Base-by-base conservation (phyloP, 2,329 filamentous ascomycete genomes). In the Cladophialophora immunda region DNA sequence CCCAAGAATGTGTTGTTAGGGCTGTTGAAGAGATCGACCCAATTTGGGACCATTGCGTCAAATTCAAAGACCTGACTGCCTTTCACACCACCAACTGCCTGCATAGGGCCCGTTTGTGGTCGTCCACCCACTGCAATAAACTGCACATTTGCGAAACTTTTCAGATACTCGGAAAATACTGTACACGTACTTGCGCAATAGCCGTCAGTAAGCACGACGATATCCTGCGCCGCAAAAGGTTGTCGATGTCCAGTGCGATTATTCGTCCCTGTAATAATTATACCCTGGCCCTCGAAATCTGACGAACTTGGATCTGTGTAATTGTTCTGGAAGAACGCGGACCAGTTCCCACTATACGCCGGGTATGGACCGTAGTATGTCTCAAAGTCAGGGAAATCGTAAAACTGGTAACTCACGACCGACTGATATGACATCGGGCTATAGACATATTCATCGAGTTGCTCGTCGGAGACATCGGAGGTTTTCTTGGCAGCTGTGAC, bases 61-160 rank as follows among this genome's bases (percentile, higher is more conserved):
- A 58, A 64, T 15, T 19, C 13, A 52, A 69, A 70, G 29, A 65
- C 58, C 29, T 74, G 66, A 4, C 72, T 67, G 11, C 89, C 89
- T 72, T 89, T 88, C 56, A 87, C 84, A n/a, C 89, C 89, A n/a
- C 89, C 88, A 19, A 90, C 81, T 4, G 82, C 84, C 78, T 90
- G 87, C 79, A 89, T 90, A 0, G 84, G 83, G 3, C 78, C 79
- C 0, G 80, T 72, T 11, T 78, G 77, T 0, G 89, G 85, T 0
- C 86, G 84, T 1, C 90, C 90, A 9, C 90, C 89, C 27, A 89
- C 79, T 1, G 82, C 81, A 54, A 90, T 81, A 38, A 84, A 85
- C 69, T 84, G 84, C 1, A 90, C 84, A 25, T 84, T 83, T 25
- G 79, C 85, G 66, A 86, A 80, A 29, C 81, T 75, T 27, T 81